phyloP scores from a whole-genome alignment of 2,329 filamentous ascomycete species.

The Elsinoe ampelina region DNA sequence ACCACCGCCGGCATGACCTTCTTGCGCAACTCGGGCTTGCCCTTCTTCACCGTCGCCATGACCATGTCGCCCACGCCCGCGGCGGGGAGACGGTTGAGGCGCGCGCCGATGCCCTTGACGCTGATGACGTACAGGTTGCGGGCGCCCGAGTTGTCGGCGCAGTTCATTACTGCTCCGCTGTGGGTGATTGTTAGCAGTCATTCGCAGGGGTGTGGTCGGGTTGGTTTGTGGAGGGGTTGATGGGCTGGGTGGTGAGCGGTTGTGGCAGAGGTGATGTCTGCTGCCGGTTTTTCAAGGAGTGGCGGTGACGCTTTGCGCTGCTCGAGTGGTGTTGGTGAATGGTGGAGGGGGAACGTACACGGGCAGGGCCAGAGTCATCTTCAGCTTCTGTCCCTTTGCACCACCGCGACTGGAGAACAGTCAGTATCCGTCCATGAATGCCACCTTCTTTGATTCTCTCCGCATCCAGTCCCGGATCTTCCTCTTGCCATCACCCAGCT shows the following conservation, averaged over 20 bases:
- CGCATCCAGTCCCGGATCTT: neutral
- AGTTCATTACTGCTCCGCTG: constrained; percentile 99
- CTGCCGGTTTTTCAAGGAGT: too few species aligned
- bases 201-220: neutral
- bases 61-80: constrained; percentile 99
- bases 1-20: constrained; percentile 99
- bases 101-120: constrained; percentile 96
- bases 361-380: constrained; percentile 99
- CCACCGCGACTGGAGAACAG: constrained; percentile 53
- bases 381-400: constrained; percentile 99
- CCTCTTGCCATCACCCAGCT: neutral
- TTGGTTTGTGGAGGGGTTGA: neutral
- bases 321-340: too few species aligned
- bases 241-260: neutral
- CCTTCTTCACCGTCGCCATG: constrained; percentile 99
- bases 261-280: neutral
- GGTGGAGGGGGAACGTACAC: constrained; percentile 62
- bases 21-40: constrained; percentile 99
- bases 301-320: too few species aligned
- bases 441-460: neutral
- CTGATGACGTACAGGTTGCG: constrained; percentile 99
- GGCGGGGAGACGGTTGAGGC: constrained; percentile 93
- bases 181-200: constrained; percentile 18
- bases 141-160: constrained; percentile 97
- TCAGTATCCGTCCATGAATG: constrained; percentile 12